A percentile compares a stretch with the other conserved stretches of the same genome.
These are phyloP conservation scores for Alloteropsis semialata DNA, from an alignment of 176 grass and related monocot genomes.

Conservation along the genomic window DNA sequence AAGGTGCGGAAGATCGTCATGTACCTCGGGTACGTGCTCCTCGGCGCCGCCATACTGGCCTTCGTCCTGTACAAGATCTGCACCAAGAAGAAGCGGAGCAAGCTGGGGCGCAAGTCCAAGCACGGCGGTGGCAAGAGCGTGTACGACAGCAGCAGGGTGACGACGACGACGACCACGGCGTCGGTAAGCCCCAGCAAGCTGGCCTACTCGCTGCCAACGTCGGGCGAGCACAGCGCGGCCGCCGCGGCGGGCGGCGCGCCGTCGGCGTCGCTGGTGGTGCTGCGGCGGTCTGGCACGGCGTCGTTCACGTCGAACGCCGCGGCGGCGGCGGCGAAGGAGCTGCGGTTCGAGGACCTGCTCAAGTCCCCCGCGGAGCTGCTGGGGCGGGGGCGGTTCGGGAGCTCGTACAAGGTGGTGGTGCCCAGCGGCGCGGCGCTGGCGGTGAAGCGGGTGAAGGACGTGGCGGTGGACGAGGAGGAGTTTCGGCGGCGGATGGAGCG, in stretches of 20 bases:
- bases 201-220: constrained; percentile 30
- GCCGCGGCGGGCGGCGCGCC: neutral
- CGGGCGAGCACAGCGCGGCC: constrained; percentile 14
- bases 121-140: neutral
- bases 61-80: constrained; percentile 36
- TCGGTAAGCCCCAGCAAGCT: constrained; percentile 24
- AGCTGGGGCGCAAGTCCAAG: neutral
- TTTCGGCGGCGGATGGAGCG: constrained; percentile 57
- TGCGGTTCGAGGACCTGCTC: constrained; percentile 69
- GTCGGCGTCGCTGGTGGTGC: constrained; percentile 34
- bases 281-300: constrained; percentile 22
- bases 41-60: constrained; percentile 33
- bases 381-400: constrained; percentile 58
- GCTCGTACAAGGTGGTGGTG: constrained; percentile 66
- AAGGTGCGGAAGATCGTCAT: constrained; percentile 13
- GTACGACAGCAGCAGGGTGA: constrained; percentile 3
- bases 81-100: constrained; percentile 13
- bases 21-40: constrained; percentile 46
- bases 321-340: constrained; percentile 22
- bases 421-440: constrained; percentile 39
- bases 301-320: constrained; percentile 17
- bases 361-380: constrained; percentile 71
- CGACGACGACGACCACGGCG: neutral
- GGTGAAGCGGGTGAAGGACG: constrained; percentile 76
- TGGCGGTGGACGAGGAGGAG: constrained; percentile 19